A percentile compares a stretch with the other conserved stretches of the same genome.
Conservation (phyloP, 139 green algal species). For the Pseudopediastrum boryanum region DNA sequence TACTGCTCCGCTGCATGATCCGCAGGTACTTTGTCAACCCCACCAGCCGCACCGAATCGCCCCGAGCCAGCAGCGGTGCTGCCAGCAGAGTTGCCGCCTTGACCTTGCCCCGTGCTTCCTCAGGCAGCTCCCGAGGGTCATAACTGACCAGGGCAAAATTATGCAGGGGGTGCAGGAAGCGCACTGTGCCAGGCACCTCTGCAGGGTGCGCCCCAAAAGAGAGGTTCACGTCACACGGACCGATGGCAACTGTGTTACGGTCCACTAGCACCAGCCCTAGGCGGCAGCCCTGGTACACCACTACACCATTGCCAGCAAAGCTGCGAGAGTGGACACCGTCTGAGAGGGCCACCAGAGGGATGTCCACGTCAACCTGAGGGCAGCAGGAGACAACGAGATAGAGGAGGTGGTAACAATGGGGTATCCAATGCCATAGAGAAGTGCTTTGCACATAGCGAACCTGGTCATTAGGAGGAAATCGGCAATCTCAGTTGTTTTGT, state of each 20-base stretch:
- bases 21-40: slow-evolving; percentile 74
- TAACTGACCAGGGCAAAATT: slow-evolving; percentile 86
- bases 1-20: slow-evolving; percentile 72
- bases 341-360: slow-evolving; percentile 83
- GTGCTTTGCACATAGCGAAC: too few species aligned
- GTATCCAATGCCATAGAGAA: too few species aligned
- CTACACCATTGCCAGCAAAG: slow-evolving; percentile 65
- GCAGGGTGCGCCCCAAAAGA: slow-evolving; percentile 86
- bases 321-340: slow-evolving; percentile 85
- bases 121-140: slow-evolving; percentile 61
- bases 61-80: slow-evolving; percentile 41
- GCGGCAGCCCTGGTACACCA: slow-evolving; percentile 60
- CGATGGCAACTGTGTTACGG: slow-evolving; percentile 88
- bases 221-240: slow-evolving; percentile 79
- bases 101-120: slow-evolving; percentile 60
- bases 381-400: too few species aligned
- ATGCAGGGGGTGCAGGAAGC: slow-evolving; percentile 88
- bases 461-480: too few species aligned
- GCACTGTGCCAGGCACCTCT: slow-evolving; percentile 71
- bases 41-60: slow-evolving; percentile 71
- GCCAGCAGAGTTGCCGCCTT: slow-evolving; percentile 43
- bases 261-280: slow-evolving; percentile 80
- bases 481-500: too few species aligned
- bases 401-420: too few species aligned
- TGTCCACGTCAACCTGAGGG: slow-evolving; percentile 73